phyloP scores from a whole-genome alignment of 495 filamentous ascomycete genomes.

The Hypoxylon cercidicola region DNA sequence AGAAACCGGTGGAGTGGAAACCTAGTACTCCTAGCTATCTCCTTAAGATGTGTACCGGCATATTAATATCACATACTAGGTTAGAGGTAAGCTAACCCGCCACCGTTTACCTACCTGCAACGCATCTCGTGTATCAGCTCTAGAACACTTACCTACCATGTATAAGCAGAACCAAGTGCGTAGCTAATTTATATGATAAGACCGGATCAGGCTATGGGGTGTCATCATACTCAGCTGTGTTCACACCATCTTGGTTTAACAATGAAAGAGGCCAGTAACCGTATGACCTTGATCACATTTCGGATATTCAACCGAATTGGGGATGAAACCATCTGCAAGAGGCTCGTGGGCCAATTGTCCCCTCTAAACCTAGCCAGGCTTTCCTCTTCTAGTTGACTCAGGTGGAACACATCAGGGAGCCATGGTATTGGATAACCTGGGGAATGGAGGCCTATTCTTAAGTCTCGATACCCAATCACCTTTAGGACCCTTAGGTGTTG shows the following conservation, averaged over 20 bases:
- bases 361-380: neutral
- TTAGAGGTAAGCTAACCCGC: too few relatives aligned
- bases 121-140: too few relatives aligned
- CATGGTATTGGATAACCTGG: conserved; percentile 10
- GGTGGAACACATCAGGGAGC: neutral
- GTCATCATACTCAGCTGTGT: neutral
- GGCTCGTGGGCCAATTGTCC: neutral
- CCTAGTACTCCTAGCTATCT: neutral
- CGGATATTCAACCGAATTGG: conserved; percentile 1
- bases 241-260: neutral
- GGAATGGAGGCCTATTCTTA: neutral
- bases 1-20: too few relatives aligned
- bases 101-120: too few relatives aligned
- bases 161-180: too few relatives aligned
- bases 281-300: neutral
- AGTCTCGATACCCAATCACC: conserved; percentile 1
- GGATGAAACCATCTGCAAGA: neutral
- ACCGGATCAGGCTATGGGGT: neutral
- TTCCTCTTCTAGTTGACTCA: neutral
- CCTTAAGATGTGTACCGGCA: too few relatives aligned
- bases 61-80: too few relatives aligned
- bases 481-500: conserved; percentile 1
- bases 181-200: too few relatives aligned
- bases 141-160: neutral
- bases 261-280: neutral